phyloP scores from a whole-genome alignment of 495 filamentous ascomycete species.

The Penicillium cinerascens region DNA sequence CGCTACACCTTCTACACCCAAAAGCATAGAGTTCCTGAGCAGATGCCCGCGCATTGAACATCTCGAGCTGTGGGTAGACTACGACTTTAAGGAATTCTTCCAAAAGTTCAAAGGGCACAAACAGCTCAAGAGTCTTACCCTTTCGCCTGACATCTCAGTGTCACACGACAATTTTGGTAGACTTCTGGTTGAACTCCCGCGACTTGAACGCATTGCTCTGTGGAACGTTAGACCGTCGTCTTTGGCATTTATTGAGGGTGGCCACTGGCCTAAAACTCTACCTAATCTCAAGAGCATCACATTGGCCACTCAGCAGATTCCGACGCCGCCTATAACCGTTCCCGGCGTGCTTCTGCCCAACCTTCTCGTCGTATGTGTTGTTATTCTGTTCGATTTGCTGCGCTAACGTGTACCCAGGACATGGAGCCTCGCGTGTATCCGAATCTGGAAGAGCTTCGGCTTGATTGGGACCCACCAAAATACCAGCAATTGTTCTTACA shows the following conservation, averaged over 20 bases:
- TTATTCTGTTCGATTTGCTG: not conserved
- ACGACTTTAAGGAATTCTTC: slow-evolving; percentile 23
- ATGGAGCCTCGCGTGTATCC: slow-evolving; percentile 21
- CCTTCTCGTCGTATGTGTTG: not conserved
- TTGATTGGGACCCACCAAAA: slow-evolving; percentile 27
- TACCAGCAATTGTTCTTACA: slow-evolving; percentile 11
- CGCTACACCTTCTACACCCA: slow-evolving; percentile 20
- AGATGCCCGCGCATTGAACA: slow-evolving; percentile 37
- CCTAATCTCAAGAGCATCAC: slow-evolving; percentile 36
- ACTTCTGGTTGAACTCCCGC: slow-evolving; percentile 36
- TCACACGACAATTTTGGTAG: slow-evolving; percentile 31
- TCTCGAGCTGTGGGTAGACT: slow-evolving; percentile 27
- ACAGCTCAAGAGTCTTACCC: slow-evolving; percentile 38
- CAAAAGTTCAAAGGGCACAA: slow-evolving; percentile 31
- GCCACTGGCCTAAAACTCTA: slow-evolving; percentile 28
- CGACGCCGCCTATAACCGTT: not conserved
- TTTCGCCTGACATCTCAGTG: slow-evolving; percentile 34
- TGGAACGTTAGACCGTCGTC: slow-evolving; percentile 20
- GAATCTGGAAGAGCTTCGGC: slow-evolving; percentile 37
- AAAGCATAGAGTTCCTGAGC: slow-evolving; percentile 33
- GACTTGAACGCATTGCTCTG: slow-evolving; percentile 42
- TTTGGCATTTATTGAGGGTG: not conserved
- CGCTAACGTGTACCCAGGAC: not conserved
- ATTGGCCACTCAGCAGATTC: slow-evolving; percentile 15
- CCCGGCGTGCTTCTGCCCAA: slow-evolving; percentile 21